phyloP scores from a whole-genome alignment of 805 yeast genomes.

The Starmera pachycereana region DNA sequence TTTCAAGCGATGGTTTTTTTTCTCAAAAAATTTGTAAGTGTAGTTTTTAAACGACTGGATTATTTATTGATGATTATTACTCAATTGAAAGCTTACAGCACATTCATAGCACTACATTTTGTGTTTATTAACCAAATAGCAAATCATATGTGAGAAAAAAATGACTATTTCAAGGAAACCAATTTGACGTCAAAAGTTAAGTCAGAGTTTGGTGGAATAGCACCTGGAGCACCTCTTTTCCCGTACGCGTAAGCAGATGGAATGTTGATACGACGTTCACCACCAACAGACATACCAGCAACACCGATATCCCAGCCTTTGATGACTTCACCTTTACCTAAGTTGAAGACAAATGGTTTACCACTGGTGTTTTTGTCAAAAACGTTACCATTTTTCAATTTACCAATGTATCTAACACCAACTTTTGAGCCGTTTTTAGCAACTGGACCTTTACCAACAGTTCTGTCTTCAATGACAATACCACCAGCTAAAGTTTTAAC shows the following conservation, averaged over 20 bases:
- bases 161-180: constrained; percentile 67
- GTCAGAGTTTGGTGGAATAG: constrained; percentile 91
- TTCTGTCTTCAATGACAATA: constrained; percentile 86
- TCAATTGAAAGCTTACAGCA: no score
- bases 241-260: constrained; percentile 98
- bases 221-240: constrained; percentile 82
- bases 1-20: no score
- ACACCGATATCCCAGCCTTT: constrained; percentile 99
- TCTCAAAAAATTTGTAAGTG: no score
- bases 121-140: background rate
- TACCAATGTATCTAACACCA: constrained; percentile 96
- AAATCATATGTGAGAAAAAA: background rate
- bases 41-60: no score
- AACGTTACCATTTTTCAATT: constrained; percentile 90
- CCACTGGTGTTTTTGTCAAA: constrained; percentile 97
- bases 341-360: constrained; percentile 83
- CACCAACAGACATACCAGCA: constrained; percentile 97
- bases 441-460: constrained; percentile 74
- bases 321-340: constrained; percentile 97
- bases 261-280: constrained; percentile 94
- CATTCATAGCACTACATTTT: background rate
- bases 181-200: constrained; percentile 93
- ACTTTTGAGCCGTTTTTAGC: constrained; percentile 87
- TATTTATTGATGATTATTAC: no score
- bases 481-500: constrained; percentile 87